Conservation (phyloP, 805 yeast species). For the Vanderwaltozyma yarrowii region DNA sequence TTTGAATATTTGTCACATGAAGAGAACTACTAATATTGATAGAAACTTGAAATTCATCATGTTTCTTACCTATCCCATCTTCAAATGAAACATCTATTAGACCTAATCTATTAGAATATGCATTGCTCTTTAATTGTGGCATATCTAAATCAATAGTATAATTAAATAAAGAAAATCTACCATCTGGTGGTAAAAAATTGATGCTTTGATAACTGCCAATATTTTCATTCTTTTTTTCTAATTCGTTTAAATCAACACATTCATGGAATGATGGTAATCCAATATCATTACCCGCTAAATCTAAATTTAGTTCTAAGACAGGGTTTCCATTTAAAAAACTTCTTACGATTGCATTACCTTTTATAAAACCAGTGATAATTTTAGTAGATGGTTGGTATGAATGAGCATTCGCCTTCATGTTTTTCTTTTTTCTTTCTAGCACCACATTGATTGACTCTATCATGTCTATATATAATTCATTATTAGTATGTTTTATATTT, state of each 20-base stretch:
- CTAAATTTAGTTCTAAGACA: slow-evolving; percentile 47
- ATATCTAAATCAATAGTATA: slow-evolving; percentile 48
- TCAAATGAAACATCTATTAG: slow-evolving; percentile 24
- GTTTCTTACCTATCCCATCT: slow-evolving; percentile 27
- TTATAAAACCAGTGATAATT: slow-evolving; percentile 31
- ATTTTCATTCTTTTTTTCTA: not conserved
- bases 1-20: slow-evolving; percentile 38
- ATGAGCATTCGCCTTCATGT: not conserved
- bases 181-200: slow-evolving; percentile 85
- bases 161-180: slow-evolving; percentile 48
- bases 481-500: slow-evolving; percentile 60
- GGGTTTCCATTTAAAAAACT: slow-evolving; percentile 76
- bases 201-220: slow-evolving; percentile 18
- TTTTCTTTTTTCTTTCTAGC: slow-evolving; percentile 18
- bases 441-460: slow-evolving; percentile 54
- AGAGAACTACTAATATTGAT: slow-evolving; percentile 30
- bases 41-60: slow-evolving; percentile 32
- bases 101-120: slow-evolving; percentile 9
- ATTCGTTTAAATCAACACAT: slow-evolving; percentile 43
- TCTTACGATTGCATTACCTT: slow-evolving; percentile 54
- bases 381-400: slow-evolving; percentile 1
- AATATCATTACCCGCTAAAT: slow-evolving; percentile 36
- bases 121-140: not conserved
- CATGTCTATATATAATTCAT: slow-evolving; percentile 81
- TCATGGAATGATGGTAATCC: slow-evolving; percentile 59